Evolutionary conservation across 192 early-diverging fungal species (phyloP), one percentile per base, ranked within the genome.

Genomic region (Coemansia sp.): DNA sequence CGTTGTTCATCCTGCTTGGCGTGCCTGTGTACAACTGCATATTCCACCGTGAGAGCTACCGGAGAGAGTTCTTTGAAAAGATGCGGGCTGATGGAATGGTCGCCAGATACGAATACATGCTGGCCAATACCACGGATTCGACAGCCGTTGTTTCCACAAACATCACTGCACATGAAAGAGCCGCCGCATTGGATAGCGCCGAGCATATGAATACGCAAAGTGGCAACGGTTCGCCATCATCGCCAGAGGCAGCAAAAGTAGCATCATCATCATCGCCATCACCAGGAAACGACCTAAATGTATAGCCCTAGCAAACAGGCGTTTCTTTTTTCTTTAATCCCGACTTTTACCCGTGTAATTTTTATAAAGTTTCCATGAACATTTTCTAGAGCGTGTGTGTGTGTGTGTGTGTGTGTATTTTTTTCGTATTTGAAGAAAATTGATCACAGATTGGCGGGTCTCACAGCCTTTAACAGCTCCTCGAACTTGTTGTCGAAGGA

Each of bases 401-500:
- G n/a, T n/a, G n/a, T n/a, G n/a, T n/a, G n/a, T n/a, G n/a, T n/a
- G n/a, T n/a, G n/a, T n/a, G n/a, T n/a, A n/a, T n/a, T n/a, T n/a
- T 29, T 29, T 29, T 29, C 1, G 29, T 29, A 3, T 29, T 19
- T 15, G 15, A 7, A 19, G 4, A 48, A 48, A 48, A n/a, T n/a
- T 48, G 19, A 48, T 63, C 34, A 36, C 38, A 29, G 25, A 42
- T 69, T 66, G 34, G 67, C 46, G 2, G 73, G 73, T 45, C 67
- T 71, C 0, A 80, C 63, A 0, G 78, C 69, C 41, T 71, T 71
- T 0, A 80, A 58, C 2, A 80, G 19, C 22, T 74, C 69, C 38
- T 80, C 79, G 70, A 82, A 82, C 71, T 76, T 82, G 67, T 76
- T 82, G 58, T 82, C 79, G 46, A 82, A 82, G 9, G 79, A 70